Percentiles rank a stretch among this genome's conserved stretches.
These are phyloP conservation scores for Lentinula sp. DNA, from an alignment of 768 basidiomycete species.

Conservation along the genomic window DNA sequence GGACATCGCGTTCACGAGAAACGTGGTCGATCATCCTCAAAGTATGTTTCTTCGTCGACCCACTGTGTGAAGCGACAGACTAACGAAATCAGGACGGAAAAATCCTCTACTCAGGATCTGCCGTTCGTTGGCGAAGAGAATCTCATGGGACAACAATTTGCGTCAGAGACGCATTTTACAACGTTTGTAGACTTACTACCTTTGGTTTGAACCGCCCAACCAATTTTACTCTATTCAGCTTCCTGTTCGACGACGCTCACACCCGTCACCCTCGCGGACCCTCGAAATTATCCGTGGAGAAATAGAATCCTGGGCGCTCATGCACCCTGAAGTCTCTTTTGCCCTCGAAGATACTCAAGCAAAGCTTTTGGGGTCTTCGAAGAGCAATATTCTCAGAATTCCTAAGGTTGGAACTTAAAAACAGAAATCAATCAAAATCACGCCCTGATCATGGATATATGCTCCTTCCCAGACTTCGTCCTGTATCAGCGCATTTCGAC, in stretches of 20 bases:
- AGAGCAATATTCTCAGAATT: constrained; percentile 49
- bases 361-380: constrained; percentile 27
- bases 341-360: constrained; percentile 52
- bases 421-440: not conserved
- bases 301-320: constrained; percentile 66
- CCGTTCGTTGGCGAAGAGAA: constrained; percentile 71
- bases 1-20: constrained; percentile 54
- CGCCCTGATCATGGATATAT: not conserved
- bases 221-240: constrained; percentile 38
- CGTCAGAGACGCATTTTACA: constrained; percentile 87
- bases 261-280: constrained; percentile 52
- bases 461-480: constrained; percentile 50
- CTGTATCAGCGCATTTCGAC: constrained; percentile 60
- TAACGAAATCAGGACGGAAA: constrained; percentile 51
- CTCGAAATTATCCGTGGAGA: constrained; percentile 66
- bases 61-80: not conserved
- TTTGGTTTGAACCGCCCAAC: constrained; percentile 5
- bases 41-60: constrained; percentile 30
- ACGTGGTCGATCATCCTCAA: constrained; percentile 78
- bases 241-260: constrained; percentile 73
- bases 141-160: constrained; percentile 74
- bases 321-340: constrained; percentile 68
- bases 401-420: constrained; percentile 49
- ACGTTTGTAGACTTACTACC: constrained; percentile 40
- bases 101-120: constrained; percentile 63